Evolutionary conservation across 345 rosid genomes (phyloP).

Genomic region (Corchorus olitorius): DNA sequence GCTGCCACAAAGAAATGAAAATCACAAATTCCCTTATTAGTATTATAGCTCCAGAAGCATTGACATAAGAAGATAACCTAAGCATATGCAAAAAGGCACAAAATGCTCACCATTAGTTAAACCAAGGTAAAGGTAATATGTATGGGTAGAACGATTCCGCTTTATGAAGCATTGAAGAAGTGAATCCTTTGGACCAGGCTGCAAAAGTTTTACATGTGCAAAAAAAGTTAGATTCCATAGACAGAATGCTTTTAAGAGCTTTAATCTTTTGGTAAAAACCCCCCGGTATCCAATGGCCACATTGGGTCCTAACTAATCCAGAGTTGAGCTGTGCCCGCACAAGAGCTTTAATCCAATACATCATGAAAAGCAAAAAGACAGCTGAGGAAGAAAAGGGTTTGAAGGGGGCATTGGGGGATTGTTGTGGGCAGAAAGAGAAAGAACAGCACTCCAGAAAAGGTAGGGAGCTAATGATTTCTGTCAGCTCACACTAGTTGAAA

Average conservation of each 20-base stretch:
- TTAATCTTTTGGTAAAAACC: no score
- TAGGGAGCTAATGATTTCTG: slow-evolving; percentile 10
- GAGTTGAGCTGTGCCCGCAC: no score
- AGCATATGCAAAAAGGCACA: slow-evolving; percentile 18
- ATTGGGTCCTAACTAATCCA: no score
- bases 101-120: slow-evolving; percentile 57
- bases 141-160: slow-evolving; percentile 54
- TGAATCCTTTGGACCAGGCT: slow-evolving; percentile 75
- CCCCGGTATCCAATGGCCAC: no score
- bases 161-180: slow-evolving; percentile 66
- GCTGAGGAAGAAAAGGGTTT: background rate
- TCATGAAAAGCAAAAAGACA: background rate
- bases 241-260: background rate
- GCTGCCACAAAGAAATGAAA: slow-evolving; percentile 40
- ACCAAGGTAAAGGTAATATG: slow-evolving; percentile 65
- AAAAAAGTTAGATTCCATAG: slow-evolving; percentile 4
- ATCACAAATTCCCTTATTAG: background rate
- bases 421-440: background rate
- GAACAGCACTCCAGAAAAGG: background rate
- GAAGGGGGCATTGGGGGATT: background rate
- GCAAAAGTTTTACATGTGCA: slow-evolving; percentile 29
- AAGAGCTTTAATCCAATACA: background rate
- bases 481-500: background rate
- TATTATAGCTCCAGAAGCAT: slow-evolving; percentile 11
- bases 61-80: background rate